phyloP scores from a whole-genome alignment of 169 alveolate genomes.

The Sarcocystis neurona region DNA sequence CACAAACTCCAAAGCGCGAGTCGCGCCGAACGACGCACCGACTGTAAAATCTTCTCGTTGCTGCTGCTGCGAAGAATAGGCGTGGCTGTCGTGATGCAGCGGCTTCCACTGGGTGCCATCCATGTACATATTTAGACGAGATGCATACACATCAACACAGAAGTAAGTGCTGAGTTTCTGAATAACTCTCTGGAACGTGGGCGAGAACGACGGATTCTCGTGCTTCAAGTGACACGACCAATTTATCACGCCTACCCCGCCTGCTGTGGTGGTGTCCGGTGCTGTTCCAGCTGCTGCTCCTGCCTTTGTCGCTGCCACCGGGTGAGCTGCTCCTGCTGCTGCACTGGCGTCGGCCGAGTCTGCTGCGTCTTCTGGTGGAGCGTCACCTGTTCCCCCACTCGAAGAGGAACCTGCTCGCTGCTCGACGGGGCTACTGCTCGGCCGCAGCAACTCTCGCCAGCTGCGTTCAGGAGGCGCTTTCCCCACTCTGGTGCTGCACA shows the following conservation, averaged over 20 bases:
- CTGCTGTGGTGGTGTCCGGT: neutral
- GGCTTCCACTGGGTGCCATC: constrained; percentile 75
- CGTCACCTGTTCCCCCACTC: no score
- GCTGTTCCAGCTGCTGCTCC: neutral
- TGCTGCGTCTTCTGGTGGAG: no score
- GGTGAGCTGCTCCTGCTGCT: neutral
- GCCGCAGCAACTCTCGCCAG: no score
- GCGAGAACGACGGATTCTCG: constrained; percentile 64
- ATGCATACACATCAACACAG: constrained; percentile 53
- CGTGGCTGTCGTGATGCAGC: constrained; percentile 72
- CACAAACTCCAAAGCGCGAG: constrained; percentile 67
- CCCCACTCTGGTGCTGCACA: no score
- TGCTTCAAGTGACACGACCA: constrained; percentile 66
- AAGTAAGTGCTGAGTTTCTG: constrained; percentile 57
- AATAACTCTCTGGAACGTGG: constrained; percentile 54
- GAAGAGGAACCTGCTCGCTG: no score
- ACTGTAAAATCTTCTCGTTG: constrained; percentile 69
- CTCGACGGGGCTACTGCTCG: no score
- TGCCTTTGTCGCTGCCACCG: neutral
- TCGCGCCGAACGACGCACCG: constrained; percentile 74
- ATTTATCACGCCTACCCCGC: constrained; percentile 19
- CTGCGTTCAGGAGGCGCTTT: no score
- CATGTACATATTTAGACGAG: constrained; percentile 69
- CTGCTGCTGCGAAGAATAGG: constrained; percentile 50
- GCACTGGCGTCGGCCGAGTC: no score